These are phyloP conservation scores for Clavariopsis aquatica DNA, from an alignment of 495 filamentous ascomycete genomes.

Conservation along the genomic window DNA sequence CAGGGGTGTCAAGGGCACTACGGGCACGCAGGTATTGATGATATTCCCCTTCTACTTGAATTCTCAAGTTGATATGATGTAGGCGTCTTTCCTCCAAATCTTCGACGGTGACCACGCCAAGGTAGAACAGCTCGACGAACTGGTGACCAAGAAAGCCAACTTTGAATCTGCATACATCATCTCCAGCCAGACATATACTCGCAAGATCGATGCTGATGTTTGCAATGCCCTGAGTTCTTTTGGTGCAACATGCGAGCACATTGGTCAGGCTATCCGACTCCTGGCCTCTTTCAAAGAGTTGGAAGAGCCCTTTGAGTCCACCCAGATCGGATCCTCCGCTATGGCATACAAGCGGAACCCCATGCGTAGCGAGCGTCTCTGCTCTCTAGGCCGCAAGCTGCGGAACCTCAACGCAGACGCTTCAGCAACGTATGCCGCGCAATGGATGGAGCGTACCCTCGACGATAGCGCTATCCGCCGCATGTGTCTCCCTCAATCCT, in stretches of 20 bases:
- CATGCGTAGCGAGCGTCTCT: constrained; percentile 86
- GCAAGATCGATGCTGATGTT: constrained; percentile 82
- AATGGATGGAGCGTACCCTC: constrained; percentile 76
- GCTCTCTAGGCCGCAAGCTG: constrained; percentile 71
- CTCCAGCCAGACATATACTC: constrained; percentile 76
- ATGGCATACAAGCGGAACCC: constrained; percentile 90
- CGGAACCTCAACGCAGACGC: constrained; percentile 66
- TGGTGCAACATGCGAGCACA: constrained; percentile 76
- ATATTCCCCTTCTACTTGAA: neutral
- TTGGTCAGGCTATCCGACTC: constrained; percentile 74
- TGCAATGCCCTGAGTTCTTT: constrained; percentile 79
- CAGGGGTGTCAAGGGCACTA: constrained; percentile 68
- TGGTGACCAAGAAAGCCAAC: constrained; percentile 82
- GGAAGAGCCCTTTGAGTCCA: constrained; percentile 89
- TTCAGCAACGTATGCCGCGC: constrained; percentile 73
- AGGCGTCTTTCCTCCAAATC: constrained; percentile 76
- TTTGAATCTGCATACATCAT: constrained; percentile 74
- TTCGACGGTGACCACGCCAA: constrained; percentile 81
- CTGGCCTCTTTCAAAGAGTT: constrained; percentile 79
- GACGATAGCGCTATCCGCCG: constrained; percentile 67
- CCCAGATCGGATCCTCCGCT: constrained; percentile 56
- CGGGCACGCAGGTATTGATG: constrained; percentile 59
- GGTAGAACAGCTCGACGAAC: constrained; percentile 68
- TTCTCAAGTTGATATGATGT: neutral
- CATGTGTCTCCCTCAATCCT: constrained; percentile 76